Conservation (phyloP, 345 rosid genomes). For the Gossypium mustelinum region DNA sequence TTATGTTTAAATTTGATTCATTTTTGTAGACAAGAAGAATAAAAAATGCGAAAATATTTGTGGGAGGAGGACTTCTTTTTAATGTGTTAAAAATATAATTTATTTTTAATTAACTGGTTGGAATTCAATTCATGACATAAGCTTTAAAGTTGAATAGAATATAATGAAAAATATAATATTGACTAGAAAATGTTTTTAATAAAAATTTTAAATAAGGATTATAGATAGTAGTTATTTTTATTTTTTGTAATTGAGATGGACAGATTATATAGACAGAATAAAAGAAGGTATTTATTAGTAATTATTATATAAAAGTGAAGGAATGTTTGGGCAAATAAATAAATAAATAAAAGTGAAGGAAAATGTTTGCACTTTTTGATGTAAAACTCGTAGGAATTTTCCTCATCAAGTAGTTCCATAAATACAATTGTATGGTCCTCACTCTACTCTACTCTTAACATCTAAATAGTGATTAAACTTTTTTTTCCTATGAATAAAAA, state of each 20-base stretch:
- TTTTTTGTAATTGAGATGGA: neutral
- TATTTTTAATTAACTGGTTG: neutral
- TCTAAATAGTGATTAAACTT: neutral
- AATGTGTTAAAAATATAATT: neutral
- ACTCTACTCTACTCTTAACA: neutral
- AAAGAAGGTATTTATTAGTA: neutral
- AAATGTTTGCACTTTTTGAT: neutral
- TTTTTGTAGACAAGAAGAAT: too few relatives aligned
- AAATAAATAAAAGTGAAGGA: neutral
- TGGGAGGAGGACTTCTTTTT: too few relatives aligned
- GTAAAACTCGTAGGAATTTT: neutral
- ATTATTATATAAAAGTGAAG: neutral
- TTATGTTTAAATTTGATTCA: too few relatives aligned
- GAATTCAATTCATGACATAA: neutral
- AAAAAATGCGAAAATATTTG: too few relatives aligned
- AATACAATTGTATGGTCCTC: neutral
- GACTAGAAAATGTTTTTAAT: too few relatives aligned
- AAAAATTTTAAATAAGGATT: too few relatives aligned
- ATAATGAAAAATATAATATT: neutral
- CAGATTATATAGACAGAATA: neutral
- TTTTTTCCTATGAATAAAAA: neutral
- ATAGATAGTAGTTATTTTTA: too few relatives aligned
- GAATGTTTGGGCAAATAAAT: neutral
- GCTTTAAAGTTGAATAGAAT: neutral
- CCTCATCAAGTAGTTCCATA: neutral